Evolutionary conservation across 106 monocot genomes (phyloP).

Genomic region (Allium sativum): DNA sequence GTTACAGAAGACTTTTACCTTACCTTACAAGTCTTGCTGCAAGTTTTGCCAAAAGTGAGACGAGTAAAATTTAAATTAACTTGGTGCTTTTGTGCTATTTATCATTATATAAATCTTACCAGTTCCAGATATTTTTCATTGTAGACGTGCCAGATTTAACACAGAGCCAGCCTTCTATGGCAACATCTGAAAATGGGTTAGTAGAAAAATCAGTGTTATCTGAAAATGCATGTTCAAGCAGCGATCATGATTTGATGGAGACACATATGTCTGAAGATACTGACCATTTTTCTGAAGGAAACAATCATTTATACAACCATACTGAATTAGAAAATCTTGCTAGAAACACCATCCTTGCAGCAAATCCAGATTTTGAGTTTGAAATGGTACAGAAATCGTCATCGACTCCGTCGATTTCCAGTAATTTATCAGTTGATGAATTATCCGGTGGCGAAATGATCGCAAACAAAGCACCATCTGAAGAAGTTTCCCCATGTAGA

Average conservation of each 20-base stretch:
- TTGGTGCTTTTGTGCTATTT: not conserved
- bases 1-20: conserved; percentile 65
- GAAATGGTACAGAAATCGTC: conserved; percentile 3
- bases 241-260: not conserved
- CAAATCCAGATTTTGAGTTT: conserved; percentile 8
- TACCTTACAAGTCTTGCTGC: conserved; percentile 25
- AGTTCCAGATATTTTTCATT: not conserved
- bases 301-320: not conserved
- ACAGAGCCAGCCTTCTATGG: conserved; percentile 4
- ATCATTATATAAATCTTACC: not conserved
- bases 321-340: not conserved
- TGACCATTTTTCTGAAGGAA: not conserved
- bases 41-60: conserved; percentile 16
- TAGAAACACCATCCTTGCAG: not conserved
- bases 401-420: not conserved
- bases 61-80: conserved; percentile 10
- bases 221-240: not conserved
- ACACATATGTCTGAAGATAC: not conserved
- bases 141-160: conserved; percentile 16
- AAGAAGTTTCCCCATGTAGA: not conserved
- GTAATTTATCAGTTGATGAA: conserved; percentile 26
- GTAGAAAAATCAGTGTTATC: not conserved
- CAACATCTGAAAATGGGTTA: conserved; percentile 8
- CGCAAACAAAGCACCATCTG: conserved; percentile 4
- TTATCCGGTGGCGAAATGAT: conserved; percentile 2